phyloP scores from a whole-genome alignment of 768 basidiomycete genomes.

The Hygrophorus russula region DNA sequence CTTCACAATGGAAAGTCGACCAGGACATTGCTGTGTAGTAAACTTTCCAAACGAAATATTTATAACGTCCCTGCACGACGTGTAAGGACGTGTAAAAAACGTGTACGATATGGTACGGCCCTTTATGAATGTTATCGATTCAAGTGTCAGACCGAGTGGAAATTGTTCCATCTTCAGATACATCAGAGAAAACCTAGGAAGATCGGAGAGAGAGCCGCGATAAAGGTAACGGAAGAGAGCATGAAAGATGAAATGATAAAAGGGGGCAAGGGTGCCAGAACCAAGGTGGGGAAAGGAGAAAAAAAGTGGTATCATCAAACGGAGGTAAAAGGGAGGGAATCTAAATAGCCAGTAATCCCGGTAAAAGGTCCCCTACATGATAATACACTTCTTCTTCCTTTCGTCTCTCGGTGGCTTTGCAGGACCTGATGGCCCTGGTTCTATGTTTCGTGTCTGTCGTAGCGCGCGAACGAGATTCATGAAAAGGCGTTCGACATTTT shows the following conservation, averaged over 20 bases:
- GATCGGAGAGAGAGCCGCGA: not conserved
- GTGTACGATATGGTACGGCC: not conserved
- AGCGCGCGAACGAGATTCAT: constrained; percentile 76
- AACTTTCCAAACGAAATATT: not conserved
- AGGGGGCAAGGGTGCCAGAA: constrained; percentile 15
- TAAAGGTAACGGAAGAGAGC: constrained; percentile 3
- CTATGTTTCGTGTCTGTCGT: constrained; percentile 58
- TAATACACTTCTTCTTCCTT: constrained; percentile 49
- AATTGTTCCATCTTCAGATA: constrained; percentile 22
- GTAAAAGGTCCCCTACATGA: constrained; percentile 64
- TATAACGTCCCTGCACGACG: not conserved
- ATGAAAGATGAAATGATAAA: constrained; percentile 10
- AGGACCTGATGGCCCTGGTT: constrained; percentile 35
- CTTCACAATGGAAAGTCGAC: constrained; percentile 30
- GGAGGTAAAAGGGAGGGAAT: constrained; percentile 57
- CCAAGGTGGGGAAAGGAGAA: too few relatives aligned
- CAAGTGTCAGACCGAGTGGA: not conserved
- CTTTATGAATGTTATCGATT: not conserved
- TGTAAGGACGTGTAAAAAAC: not conserved
- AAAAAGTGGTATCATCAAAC: constrained; percentile 71
- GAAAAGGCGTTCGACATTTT: constrained; percentile 88
- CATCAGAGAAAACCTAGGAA: constrained; percentile 22
- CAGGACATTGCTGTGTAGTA: constrained; percentile 13
- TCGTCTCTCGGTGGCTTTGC: constrained; percentile 33
- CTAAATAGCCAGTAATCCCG: constrained; percentile 57